Percentiles rank a stretch among this genome's conserved stretches.
Conservation (phyloP, 495 filamentous ascomycete species). For the Platismatia glauca region DNA sequence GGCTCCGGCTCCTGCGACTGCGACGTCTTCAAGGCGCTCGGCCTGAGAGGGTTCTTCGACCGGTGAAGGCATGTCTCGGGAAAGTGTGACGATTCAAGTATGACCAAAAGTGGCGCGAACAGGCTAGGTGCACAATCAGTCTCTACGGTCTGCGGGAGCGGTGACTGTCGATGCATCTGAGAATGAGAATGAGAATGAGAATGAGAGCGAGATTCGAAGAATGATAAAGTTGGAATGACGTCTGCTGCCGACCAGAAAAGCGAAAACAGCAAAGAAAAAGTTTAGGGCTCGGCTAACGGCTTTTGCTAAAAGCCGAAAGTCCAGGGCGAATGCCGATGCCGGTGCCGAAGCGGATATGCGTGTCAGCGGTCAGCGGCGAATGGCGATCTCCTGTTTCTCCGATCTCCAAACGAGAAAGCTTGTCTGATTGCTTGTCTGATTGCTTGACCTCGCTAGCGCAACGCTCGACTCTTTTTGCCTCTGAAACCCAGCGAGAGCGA, state of each 20-base stretch:
- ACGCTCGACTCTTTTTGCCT: too few relatives aligned
- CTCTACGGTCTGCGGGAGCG: not conserved
- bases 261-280: too few relatives aligned
- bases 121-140: not conserved
- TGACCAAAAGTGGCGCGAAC: not conserved
- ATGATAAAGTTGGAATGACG: too few relatives aligned
- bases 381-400: not conserved
- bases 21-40: slow-evolving; percentile 15
- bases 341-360: too few relatives aligned
- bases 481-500: too few relatives aligned
- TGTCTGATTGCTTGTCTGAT: not conserved
- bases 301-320: not conserved
- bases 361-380: too few relatives aligned
- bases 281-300: not conserved
- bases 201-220: not conserved
- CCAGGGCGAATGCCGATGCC: not conserved
- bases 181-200: too few relatives aligned
- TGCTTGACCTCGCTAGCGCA: not conserved
- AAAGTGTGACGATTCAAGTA: not conserved
- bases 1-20: slow-evolving; percentile 11
- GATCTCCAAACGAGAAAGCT: not conserved
- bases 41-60: slow-evolving; percentile 17
- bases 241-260: too few relatives aligned
- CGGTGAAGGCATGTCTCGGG: slow-evolving; percentile 3
- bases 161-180: not conserved